phyloP scores from a whole-genome alignment of 768 basidiomycete genomes.

The Clitopilus passeckerianus region DNA sequence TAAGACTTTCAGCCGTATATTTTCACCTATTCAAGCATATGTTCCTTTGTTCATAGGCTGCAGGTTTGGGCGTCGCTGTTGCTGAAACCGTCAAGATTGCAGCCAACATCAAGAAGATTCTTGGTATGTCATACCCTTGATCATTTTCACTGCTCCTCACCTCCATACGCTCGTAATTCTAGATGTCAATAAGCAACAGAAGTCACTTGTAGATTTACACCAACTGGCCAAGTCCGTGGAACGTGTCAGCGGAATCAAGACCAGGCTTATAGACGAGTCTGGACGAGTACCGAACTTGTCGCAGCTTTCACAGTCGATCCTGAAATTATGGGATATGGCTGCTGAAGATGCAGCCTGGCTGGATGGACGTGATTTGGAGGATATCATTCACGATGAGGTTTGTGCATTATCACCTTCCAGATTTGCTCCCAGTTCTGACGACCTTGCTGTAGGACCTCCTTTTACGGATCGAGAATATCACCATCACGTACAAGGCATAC shows the following conservation, averaged over 20 bases:
- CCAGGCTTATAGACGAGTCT: background rate
- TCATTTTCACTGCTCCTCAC: background rate
- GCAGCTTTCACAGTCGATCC: background rate
- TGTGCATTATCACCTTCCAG: background rate
- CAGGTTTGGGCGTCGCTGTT: background rate
- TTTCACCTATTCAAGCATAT: background rate
- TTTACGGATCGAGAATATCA: background rate
- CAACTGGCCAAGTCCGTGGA: background rate
- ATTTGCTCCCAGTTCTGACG: background rate
- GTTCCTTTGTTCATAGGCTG: background rate
- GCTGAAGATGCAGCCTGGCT: background rate
- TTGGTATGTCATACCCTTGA: background rate
- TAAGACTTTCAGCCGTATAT: too few relatives aligned
- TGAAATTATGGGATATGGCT: background rate
- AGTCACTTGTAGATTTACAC: background rate
- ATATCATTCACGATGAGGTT: background rate
- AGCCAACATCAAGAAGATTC: background rate
- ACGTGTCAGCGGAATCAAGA: background rate
- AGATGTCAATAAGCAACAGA: background rate
- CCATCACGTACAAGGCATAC: background rate
- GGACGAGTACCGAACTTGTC: background rate
- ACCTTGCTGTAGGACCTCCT: background rate
- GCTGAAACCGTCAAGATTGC: background rate
- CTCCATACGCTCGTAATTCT: background rate
- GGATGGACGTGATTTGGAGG: background rate